A percentile compares a stretch with the other conserved stretches of the same genome.
Evolutionary conservation across 768 basidiomycete species (phyloP).

Genomic region (Boletellus sp.): DNA sequence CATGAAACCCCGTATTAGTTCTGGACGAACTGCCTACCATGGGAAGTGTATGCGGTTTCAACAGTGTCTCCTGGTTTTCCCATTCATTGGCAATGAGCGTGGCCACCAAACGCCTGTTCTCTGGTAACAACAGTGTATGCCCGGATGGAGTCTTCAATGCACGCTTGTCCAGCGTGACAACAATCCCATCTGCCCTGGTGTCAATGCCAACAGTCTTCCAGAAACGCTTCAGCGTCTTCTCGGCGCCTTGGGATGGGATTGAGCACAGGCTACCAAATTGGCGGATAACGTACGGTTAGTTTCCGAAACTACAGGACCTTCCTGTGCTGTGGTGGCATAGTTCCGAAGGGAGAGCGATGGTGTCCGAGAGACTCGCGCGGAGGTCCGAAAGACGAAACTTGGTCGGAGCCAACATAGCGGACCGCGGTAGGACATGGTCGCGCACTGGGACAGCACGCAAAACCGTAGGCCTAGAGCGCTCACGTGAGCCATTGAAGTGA

Average conservation of each 20-base stretch:
- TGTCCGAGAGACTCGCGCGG: not conserved
- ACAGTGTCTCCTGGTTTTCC: constrained; percentile 83
- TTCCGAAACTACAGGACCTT: constrained; percentile 50
- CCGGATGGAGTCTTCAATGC: constrained; percentile 87
- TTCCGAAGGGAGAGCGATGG: not conserved
- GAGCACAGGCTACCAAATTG: not conserved
- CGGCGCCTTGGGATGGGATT: constrained; percentile 57
- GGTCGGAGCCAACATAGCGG: constrained; percentile 5
- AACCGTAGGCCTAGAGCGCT: constrained; percentile 3
- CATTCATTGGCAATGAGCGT: constrained; percentile 91
- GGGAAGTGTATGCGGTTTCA: constrained; percentile 90
- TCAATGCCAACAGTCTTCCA: constrained; percentile 91
- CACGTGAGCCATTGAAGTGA: constrained; percentile 26
- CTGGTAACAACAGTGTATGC: constrained; percentile 68
- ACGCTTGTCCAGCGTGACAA: constrained; percentile 77
- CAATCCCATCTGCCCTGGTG: constrained; percentile 46
- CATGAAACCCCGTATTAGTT: constrained; percentile 5
- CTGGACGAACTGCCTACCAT: constrained; percentile 53
- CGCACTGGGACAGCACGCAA: not conserved
- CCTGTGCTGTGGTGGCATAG: constrained; percentile 22
- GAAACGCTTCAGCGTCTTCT: constrained; percentile 83
- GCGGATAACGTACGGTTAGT: constrained; percentile 54
- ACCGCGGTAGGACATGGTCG: constrained; percentile 10
- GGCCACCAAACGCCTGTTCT: constrained; percentile 67
- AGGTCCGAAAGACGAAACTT: not conserved